phyloP scores from a whole-genome alignment of 352 stramenopile species.

The Pythium diclinum region DNA sequence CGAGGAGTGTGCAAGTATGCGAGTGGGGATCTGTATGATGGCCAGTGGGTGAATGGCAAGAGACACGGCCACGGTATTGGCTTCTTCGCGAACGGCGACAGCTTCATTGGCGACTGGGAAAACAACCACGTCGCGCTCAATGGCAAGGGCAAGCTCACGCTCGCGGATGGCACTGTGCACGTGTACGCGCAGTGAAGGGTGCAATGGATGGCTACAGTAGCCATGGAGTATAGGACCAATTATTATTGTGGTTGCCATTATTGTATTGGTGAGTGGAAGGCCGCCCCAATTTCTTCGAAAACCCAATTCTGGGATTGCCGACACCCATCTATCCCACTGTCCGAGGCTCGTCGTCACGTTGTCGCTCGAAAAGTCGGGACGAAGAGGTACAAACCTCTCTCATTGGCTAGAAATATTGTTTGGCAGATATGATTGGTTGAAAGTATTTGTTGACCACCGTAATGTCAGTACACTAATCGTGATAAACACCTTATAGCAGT shows the following conservation, averaged over 20 bases:
- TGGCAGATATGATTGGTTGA: not conserved
- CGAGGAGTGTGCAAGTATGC: constrained; percentile 78
- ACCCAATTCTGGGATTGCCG: not conserved
- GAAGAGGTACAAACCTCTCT: not conserved
- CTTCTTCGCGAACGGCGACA: constrained; percentile 71
- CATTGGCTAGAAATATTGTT: not conserved
- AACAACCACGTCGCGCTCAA: constrained; percentile 82
- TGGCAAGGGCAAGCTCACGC: constrained; percentile 60
- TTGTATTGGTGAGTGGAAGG: not conserved
- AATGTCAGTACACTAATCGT: not conserved
- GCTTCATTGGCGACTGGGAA: constrained; percentile 73
- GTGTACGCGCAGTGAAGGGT: constrained; percentile 48
- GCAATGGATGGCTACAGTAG: not conserved
- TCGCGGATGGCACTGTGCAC: constrained; percentile 71
- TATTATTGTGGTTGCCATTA: not conserved
- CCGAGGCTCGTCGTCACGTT: not conserved
- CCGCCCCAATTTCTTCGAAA: not conserved
- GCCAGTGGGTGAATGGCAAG: constrained; percentile 78
- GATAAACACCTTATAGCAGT: not conserved
- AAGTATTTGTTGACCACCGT: not conserved
- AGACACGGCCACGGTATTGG: constrained; percentile 65
- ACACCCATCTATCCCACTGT: not conserved
- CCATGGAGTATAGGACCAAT: not conserved
- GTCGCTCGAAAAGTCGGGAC: not conserved
- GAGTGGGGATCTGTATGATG: constrained; percentile 82